Conservation (phyloP, 495 filamentous ascomycete genomes). For the Xylaria nigripes region DNA sequence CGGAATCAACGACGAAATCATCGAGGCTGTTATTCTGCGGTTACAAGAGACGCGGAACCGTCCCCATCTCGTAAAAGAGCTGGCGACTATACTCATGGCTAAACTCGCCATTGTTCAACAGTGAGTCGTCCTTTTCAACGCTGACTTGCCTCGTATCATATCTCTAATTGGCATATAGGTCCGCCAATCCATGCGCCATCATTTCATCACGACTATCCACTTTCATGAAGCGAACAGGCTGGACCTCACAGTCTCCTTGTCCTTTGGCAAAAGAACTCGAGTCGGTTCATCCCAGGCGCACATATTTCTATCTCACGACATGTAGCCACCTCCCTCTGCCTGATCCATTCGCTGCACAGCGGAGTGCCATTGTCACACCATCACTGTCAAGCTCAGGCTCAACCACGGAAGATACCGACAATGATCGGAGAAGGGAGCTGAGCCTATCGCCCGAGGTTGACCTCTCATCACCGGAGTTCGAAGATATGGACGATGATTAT, state of each 20-base stretch:
- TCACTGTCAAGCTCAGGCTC: constrained; percentile 69
- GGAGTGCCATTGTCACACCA: constrained; percentile 64
- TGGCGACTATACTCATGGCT: constrained; percentile 69
- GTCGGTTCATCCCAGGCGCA: constrained; percentile 83
- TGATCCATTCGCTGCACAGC: constrained; percentile 51
- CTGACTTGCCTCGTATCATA: constrained; percentile 4
- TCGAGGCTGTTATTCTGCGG: constrained; percentile 83
- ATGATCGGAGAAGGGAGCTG: constrained; percentile 63
- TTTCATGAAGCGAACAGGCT: constrained; percentile 77
- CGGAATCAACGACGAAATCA: constrained; percentile 90
- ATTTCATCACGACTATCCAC: constrained; percentile 84
- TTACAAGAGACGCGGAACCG: constrained; percentile 87
- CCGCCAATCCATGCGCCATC: constrained; percentile 89
- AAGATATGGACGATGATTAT: constrained; percentile 57
- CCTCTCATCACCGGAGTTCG: constrained; percentile 78
- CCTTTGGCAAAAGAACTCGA: constrained; percentile 89
- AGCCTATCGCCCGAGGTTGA: constrained; percentile 91
- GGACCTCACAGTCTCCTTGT: constrained; percentile 74
- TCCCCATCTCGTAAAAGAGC: constrained; percentile 89
- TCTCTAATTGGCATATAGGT: constrained; percentile 46
- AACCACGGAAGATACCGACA: constrained; percentile 59
- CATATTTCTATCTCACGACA: constrained; percentile 92
- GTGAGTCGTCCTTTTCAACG: constrained; percentile 47
- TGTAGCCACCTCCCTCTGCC: constrained; percentile 75
- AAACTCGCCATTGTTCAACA: constrained; percentile 80